Evolutionary conservation across 2,329 filamentous ascomycete species (phyloP), one percentile per base, ranked within the genome.

Genomic region (Penicillium sp.): DNA sequence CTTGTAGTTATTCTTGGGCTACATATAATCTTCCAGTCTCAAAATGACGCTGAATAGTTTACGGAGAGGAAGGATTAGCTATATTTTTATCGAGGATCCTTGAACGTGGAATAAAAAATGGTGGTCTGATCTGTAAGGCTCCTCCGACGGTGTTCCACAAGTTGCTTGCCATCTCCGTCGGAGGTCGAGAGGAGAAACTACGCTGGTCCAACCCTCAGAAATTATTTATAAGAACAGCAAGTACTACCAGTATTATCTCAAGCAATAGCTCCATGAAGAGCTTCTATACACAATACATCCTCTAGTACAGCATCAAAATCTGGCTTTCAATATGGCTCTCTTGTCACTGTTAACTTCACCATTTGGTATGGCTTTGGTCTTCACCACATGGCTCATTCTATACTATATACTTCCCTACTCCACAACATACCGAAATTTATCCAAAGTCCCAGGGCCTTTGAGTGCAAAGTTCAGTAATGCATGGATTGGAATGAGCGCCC

Each of bases 391-490:
- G 55, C 26, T 61, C 14, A 21, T 46, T 3, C 14, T 57, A 9
- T 62, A 62, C 26, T 62, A 62, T 31, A 40, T 53, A n/a, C 19
- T 59, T 23, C 62, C 62, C 6, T 64, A 62, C 29, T 56, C 57
- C 26, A 58, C 58, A 18, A 55, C 47, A 14, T 63, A 57, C 11
- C 45, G 39, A 3, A 19, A 48, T 11, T 46, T 64, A 18, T 36
- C 29, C 14, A 39, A 2, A 13, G 47, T 65, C 3, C 62, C 62
- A 14, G 62, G 62, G 0, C 61, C 62, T 9, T 54, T 62, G 18
- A 16, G 48, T 19, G 59, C 60, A 5, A 65, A 58, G 37, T 61
- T 64, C 9, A 64, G 59, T 43, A 65, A 65, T 31, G 29, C 60
- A 16, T 65, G 62, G 62, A 52, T 65, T 18, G 59, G 52, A 31